A percentile compares a stretch with the other conserved stretches of the same genome.
phyloP scores from a whole-genome alignment of 208 protist species.

The Herpetomonas muscarum region DNA sequence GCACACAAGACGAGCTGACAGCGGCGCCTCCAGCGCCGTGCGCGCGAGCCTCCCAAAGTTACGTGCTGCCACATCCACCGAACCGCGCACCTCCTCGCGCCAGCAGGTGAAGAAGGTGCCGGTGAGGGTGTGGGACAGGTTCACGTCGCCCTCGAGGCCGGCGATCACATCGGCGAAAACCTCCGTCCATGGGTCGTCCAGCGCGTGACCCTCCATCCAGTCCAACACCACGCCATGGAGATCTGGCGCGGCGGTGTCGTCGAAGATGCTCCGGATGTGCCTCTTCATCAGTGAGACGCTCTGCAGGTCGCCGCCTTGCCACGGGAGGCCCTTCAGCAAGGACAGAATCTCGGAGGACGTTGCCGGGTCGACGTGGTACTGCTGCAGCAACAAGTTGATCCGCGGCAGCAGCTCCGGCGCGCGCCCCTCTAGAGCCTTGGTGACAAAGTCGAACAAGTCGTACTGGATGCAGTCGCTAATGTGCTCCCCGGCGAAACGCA shows the following conservation, averaged over 20 bases:
- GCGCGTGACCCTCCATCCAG: slow-evolving; percentile 65
- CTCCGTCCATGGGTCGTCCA: slow-evolving; percentile 54
- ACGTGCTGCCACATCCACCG: slow-evolving; percentile 31
- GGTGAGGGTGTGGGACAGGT: slow-evolving; percentile 43
- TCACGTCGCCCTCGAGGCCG: slow-evolving; percentile 31
- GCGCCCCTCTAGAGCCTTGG: slow-evolving; percentile 23
- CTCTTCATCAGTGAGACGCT: background rate
- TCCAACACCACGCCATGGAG: slow-evolving; percentile 39
- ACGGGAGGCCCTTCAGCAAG: slow-evolving; percentile 10
- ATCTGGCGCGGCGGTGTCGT: slow-evolving; percentile 16
- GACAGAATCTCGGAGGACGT: slow-evolving; percentile 4
- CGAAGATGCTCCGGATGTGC: slow-evolving; percentile 15
- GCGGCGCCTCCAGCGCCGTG: slow-evolving; percentile 28
- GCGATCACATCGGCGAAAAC: slow-evolving; percentile 54
- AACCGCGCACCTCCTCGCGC: slow-evolving; percentile 22
- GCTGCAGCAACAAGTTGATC: slow-evolving; percentile 20
- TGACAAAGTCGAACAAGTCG: slow-evolving; percentile 23
- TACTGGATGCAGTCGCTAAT: slow-evolving; percentile 16
- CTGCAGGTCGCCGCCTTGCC: background rate
- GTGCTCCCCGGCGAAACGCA: slow-evolving; percentile 26
- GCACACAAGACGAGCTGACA: slow-evolving; percentile 42
- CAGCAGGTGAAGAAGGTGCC: slow-evolving; percentile 60
- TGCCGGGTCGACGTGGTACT: slow-evolving; percentile 8
- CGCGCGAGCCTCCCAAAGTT: slow-evolving; percentile 61
- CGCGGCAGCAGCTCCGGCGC: slow-evolving; percentile 22